Conservation (phyloP, 768 basidiomycete species). For the Candolleomyces efflorescens region DNA sequence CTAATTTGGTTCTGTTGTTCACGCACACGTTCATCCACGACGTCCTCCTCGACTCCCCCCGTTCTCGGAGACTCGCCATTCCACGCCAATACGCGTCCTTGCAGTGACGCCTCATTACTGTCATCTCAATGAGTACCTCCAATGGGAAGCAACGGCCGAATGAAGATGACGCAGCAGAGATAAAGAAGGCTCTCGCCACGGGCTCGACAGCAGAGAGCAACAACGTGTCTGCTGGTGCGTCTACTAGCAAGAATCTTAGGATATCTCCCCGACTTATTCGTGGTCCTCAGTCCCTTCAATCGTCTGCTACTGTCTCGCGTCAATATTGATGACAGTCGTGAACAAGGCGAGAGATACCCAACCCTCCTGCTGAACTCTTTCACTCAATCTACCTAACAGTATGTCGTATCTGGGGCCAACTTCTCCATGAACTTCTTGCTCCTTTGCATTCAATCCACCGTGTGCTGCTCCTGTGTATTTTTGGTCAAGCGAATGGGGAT, state of each 20-base stretch:
- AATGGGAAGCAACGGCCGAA: conserved; percentile 11
- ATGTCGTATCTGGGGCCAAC: conserved; percentile 86
- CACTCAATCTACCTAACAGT: conserved; percentile 41
- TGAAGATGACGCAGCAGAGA: conserved; percentile 41
- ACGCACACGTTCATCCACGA: background rate
- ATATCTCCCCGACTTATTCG: background rate
- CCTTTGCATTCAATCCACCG: conserved; percentile 83
- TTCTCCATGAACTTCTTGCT: conserved; percentile 99
- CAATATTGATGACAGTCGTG: conserved; percentile 94
- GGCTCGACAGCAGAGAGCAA: conserved; percentile 22
- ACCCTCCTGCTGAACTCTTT: background rate
- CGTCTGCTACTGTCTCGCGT: conserved; percentile 84
- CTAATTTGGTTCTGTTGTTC: conserved; percentile 4
- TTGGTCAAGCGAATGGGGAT: conserved; percentile 69
- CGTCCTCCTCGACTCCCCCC: background rate
- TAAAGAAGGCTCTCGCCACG: conserved; percentile 40
- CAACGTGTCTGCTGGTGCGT: conserved; percentile 26
- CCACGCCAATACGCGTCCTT: no score
- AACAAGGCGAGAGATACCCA: conserved; percentile 68
- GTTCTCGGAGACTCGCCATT: background rate
- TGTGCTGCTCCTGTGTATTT: conserved; percentile 78
- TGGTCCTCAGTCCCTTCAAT: conserved; percentile 70
- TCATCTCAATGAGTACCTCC: conserved; percentile 10
- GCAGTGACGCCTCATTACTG: no score
- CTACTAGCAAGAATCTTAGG: background rate